Evolutionary conservation across 2,329 filamentous ascomycete genomes (phyloP).

Genomic region (Herpotrichia juniperi): DNA sequence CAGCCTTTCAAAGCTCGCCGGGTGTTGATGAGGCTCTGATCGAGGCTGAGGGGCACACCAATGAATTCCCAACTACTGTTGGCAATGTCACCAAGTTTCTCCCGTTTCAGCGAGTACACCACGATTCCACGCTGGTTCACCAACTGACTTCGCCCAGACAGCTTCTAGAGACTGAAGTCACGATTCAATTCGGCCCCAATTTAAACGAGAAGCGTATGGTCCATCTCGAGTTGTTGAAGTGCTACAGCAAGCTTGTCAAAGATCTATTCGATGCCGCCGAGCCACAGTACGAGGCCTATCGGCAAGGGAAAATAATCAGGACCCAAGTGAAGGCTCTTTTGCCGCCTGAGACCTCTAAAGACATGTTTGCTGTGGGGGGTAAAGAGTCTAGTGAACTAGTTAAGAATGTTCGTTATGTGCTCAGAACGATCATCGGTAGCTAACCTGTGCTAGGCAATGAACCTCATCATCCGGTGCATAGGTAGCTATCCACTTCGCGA

Average conservation of each 20-base stretch:
- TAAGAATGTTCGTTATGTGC: neutral
- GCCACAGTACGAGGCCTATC: neutral
- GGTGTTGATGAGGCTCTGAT: neutral
- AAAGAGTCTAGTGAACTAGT: neutral
- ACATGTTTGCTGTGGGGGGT: neutral
- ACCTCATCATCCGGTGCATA: conserved; percentile 1
- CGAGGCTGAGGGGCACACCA: neutral
- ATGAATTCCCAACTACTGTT: neutral
- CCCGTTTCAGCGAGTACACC: neutral
- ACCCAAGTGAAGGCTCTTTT: neutral
- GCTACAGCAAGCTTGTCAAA: conserved; percentile 1
- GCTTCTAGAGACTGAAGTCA: conserved; percentile 1
- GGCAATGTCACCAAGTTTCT: neutral
- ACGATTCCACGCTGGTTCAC: neutral
- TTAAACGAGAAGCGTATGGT: conserved; percentile 1
- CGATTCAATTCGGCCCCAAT: conserved; percentile 1
- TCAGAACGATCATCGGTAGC: neutral
- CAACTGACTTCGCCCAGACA: neutral
- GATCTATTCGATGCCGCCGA: neutral
- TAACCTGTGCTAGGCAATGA: neutral
- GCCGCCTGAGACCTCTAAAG: neutral
- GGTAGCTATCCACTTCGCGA: conserved; percentile 4
- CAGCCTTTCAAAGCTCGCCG: neutral
- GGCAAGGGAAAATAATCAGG: neutral
- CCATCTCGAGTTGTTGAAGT: conserved; percentile 1